Conservation (phyloP, 2,329 filamentous ascomycete species). For the Sporothrix inflata region DNA sequence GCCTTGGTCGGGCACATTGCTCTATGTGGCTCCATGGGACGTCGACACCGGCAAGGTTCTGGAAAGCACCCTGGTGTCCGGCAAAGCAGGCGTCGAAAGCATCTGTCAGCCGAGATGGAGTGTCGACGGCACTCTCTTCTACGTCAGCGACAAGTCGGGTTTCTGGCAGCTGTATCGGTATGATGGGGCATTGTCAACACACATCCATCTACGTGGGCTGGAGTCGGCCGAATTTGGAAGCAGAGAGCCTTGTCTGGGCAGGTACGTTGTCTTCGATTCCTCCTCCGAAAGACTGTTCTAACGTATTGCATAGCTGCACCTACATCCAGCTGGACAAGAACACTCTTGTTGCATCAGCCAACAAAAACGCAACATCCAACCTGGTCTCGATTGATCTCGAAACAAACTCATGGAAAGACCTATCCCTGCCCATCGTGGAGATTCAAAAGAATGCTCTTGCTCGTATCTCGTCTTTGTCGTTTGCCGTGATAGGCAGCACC, state of each 20-base stretch:
- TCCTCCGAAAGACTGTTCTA: too few species aligned
- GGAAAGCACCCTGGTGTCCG: not conserved
- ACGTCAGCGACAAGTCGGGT: constrained; percentile 12
- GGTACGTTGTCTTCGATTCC: not conserved
- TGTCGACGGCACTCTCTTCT: not conserved
- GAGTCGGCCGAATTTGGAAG: constrained; percentile 6
- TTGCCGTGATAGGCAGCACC: not conserved
- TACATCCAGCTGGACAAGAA: not conserved
- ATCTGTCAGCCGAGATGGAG: constrained; percentile 12
- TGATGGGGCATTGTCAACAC: not conserved
- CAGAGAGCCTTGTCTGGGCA: not conserved
- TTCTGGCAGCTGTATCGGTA: constrained; percentile 6
- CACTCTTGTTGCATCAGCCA: not conserved
- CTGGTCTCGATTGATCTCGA: not conserved
- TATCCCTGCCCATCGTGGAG: not conserved
- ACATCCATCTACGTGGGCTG: not conserved
- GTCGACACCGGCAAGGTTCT: not conserved
- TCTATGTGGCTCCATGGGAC: not conserved
- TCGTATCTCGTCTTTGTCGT: not conserved
- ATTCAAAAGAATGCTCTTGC: constrained; percentile 5
- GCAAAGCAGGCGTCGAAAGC: not conserved
- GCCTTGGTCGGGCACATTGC: not conserved
- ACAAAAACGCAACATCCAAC: not conserved
- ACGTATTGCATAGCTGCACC: not conserved
- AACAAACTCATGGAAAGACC: not conserved